Evolutionary conservation across 1,284 basidiomycete species (phyloP).

Genomic region (Austroboletus olivaceoglutinosus): DNA sequence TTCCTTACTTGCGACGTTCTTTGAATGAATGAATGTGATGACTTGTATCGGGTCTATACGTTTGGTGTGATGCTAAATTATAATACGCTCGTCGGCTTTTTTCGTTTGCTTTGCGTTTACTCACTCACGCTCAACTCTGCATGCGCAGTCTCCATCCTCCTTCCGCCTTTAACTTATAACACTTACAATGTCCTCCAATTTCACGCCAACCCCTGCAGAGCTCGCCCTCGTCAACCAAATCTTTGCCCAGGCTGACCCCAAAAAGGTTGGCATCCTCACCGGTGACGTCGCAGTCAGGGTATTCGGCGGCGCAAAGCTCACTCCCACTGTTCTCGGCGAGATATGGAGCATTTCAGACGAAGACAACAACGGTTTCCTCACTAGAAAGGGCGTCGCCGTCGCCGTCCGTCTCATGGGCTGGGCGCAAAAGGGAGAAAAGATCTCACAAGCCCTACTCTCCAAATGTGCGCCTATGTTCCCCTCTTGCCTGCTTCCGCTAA

Average conservation of each 20-base stretch:
- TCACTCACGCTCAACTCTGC: constrained; percentile 9
- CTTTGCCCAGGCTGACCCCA: constrained; percentile 65
- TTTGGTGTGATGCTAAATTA: no score
- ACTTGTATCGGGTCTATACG: no score
- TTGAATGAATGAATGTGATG: no score
- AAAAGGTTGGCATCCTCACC: constrained; percentile 79
- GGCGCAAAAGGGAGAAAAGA: constrained; percentile 83
- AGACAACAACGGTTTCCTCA: constrained; percentile 89
- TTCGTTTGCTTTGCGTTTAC: neutral
- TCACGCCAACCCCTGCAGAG: constrained; percentile 66
- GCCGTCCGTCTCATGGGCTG: constrained; percentile 90
- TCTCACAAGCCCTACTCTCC: constrained; percentile 58
- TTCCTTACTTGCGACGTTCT: no score
- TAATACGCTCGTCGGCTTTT: neutral
- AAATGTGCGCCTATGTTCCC: constrained; percentile 54
- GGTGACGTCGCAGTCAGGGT: constrained; percentile 83
- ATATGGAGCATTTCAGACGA: constrained; percentile 94
- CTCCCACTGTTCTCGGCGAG: constrained; percentile 80
- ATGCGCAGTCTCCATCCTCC: constrained; percentile 19
- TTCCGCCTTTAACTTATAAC: constrained; percentile 20
- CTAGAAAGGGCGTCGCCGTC: constrained; percentile 80
- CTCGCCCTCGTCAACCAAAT: constrained; percentile 66
- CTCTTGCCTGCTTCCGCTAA: constrained; percentile 11
- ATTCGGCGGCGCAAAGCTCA: constrained; percentile 76
- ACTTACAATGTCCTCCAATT: constrained; percentile 55